These are phyloP conservation scores for Arthrobotrys megalospora DNA, from an alignment of 2,329 filamentous ascomycete genomes.

Conservation along the genomic window DNA sequence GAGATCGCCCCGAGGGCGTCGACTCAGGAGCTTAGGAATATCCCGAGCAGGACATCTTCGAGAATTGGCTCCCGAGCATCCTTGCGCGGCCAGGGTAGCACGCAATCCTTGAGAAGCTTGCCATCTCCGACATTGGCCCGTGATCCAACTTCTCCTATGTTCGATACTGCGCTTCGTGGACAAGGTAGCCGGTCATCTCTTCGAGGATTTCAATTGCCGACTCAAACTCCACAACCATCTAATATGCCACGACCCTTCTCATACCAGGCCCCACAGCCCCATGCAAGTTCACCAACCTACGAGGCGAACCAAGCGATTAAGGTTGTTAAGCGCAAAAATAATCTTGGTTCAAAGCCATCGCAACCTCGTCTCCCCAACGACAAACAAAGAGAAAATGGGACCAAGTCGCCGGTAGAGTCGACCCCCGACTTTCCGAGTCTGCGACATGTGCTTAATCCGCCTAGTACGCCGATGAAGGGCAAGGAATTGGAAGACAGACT, in stretches of 20 bases:
- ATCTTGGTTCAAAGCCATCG: constrained; percentile 40
- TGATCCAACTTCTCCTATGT: constrained; percentile 22
- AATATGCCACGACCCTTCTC: not conserved
- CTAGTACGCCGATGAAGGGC: constrained; percentile 57
- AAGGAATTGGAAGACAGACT: constrained; percentile 61
- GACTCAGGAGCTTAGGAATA: constrained; percentile 43
- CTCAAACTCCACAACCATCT: constrained; percentile 25
- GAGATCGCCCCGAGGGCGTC: constrained; percentile 46
- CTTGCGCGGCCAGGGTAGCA: constrained; percentile 38
- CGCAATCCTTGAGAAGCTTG: constrained; percentile 37
- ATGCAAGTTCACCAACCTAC: constrained; percentile 38
- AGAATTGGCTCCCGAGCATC: constrained; percentile 42
- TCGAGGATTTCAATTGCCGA: constrained; percentile 13
- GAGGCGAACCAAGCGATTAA: constrained; percentile 47
- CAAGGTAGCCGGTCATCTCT: constrained; percentile 44
- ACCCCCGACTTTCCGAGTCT: constrained; percentile 52
- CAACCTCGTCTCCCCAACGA: not conserved
- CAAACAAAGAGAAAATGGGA: constrained; percentile 9
- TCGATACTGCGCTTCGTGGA: constrained; percentile 20
- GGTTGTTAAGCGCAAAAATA: constrained; percentile 60
- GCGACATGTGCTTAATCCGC: constrained; percentile 38
- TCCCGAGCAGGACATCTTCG: constrained; percentile 50
- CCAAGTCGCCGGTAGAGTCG: constrained; percentile 37
- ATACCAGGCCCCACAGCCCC: constrained; percentile 5
- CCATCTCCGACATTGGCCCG: constrained; percentile 26